These are phyloP conservation scores for Clarkia xantiana DNA, from an alignment of 345 rosid species.

Conservation along the genomic window DNA sequence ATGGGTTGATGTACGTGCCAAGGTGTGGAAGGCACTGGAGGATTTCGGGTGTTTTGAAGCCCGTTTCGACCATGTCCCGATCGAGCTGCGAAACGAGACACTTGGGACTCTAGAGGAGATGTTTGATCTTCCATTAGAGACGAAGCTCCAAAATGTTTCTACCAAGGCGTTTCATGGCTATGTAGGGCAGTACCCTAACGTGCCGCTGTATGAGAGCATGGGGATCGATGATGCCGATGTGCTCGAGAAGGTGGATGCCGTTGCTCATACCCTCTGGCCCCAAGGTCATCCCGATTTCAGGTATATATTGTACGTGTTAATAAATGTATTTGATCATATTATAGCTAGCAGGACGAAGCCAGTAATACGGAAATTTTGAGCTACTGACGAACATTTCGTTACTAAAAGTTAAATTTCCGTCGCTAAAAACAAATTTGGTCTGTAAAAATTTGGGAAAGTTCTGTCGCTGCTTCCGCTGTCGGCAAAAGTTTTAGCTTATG, in stretches of 20 bases:
- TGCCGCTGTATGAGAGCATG: slow-evolving; percentile 49
- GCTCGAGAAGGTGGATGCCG: slow-evolving; percentile 18
- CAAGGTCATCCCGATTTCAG: slow-evolving; percentile 43
- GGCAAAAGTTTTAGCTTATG: no score
- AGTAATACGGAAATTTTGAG: no score
- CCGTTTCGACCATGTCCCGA: slow-evolving; percentile 20
- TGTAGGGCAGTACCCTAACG: slow-evolving; percentile 38
- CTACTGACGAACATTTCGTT: no score
- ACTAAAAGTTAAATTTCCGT: no score
- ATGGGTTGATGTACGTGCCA: slow-evolving; percentile 25
- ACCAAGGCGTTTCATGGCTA: slow-evolving; percentile 42
- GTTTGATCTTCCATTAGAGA: slow-evolving; percentile 39
- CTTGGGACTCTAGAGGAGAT: slow-evolving; percentile 29
- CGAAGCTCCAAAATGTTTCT: slow-evolving; percentile 33
- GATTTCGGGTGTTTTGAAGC: slow-evolving; percentile 64
- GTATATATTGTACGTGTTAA: no score
- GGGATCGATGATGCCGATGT: slow-evolving; percentile 37
- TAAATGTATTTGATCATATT: no score
- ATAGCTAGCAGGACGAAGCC: no score
- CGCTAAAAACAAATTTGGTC: no score
- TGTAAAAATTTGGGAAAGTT: no score
- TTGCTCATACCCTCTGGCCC: slow-evolving; percentile 28
- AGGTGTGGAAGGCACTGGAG: slow-evolving; percentile 33
- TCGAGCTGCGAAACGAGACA: slow-evolving; percentile 17
- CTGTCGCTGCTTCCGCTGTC: no score